Percentiles rank a stretch among this genome's conserved stretches.
Evolutionary conservation across 2,329 filamentous ascomycete species (phyloP).

Genomic region (Pseudocercospora pini-densiflorae): DNA sequence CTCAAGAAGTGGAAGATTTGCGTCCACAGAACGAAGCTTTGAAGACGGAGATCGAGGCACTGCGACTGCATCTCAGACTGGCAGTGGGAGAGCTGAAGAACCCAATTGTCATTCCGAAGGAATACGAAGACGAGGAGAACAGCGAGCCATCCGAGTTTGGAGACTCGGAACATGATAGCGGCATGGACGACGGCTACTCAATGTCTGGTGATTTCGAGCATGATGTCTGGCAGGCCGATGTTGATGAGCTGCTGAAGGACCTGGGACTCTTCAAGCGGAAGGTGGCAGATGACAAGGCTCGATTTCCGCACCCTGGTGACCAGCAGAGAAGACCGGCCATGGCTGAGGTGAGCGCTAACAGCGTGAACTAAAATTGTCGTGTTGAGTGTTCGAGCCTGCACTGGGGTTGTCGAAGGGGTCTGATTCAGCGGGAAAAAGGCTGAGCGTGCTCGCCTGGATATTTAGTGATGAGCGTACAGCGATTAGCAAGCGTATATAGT

Average conservation of each 20-base stretch:
- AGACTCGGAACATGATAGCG: constrained; percentile 61
- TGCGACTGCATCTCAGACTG: constrained; percentile 84
- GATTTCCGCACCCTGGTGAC: constrained; percentile 53
- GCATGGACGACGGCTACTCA: constrained; percentile 55
- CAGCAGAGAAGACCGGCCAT: constrained; percentile 1
- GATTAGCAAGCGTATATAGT: constrained; percentile 11
- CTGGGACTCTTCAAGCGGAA: constrained; percentile 81
- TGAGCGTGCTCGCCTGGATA: not conserved
- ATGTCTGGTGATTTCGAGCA: constrained; percentile 50
- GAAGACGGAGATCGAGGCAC: constrained; percentile 74
- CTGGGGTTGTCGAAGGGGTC: too few species aligned
- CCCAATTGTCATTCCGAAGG: constrained; percentile 70
- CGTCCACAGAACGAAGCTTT: constrained; percentile 62
- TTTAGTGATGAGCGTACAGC: constrained; percentile 7
- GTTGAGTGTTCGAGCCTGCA: not conserved
- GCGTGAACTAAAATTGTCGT: constrained; percentile 9
- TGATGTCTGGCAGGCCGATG: constrained; percentile 70
- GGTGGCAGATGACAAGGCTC: constrained; percentile 77
- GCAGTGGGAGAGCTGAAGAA: constrained; percentile 87
- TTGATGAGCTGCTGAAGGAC: constrained; percentile 82
- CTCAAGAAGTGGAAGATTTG: constrained; percentile 53
- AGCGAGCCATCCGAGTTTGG: constrained; percentile 52
- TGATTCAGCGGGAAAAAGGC: not conserved
- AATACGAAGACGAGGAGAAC: constrained; percentile 40
- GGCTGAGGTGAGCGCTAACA: constrained; percentile 10